phyloP scores from a whole-genome alignment of 805 yeast species.

The Jamesozyma jinghongensis region DNA sequence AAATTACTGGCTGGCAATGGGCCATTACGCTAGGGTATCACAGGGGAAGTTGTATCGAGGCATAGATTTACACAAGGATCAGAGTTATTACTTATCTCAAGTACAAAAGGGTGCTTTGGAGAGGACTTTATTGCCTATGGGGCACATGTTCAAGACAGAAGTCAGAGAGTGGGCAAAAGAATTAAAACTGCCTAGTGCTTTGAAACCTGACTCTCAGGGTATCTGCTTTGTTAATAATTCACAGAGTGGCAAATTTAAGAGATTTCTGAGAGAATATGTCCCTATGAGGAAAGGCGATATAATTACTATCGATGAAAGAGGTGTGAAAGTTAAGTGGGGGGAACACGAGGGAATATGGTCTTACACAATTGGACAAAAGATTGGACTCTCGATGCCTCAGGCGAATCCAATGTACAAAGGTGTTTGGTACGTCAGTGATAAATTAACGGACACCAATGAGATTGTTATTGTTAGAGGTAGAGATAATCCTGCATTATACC shows the following conservation, averaged over 20 bases:
- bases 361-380: constrained; percentile 86
- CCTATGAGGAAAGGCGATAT: constrained; percentile 69
- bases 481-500: constrained; percentile 47
- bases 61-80: constrained; percentile 60
- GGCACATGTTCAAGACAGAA: constrained; percentile 65
- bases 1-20: constrained; percentile 84
- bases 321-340: constrained; percentile 71
- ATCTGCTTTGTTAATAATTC: constrained; percentile 74
- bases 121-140: constrained; percentile 67
- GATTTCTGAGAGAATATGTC: constrained; percentile 67
- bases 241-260: constrained; percentile 54
- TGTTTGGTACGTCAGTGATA: constrained; percentile 78
- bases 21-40: constrained; percentile 49
- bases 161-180: constrained; percentile 59
- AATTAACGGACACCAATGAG: constrained; percentile 54
- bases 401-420: constrained; percentile 70
- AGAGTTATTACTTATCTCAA: constrained; percentile 79
- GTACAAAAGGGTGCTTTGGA: constrained; percentile 33
- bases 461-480: constrained; percentile 69
- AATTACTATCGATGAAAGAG: constrained; percentile 39
- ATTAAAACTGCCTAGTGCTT: constrained; percentile 48
- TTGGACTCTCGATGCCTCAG: constrained; percentile 71
- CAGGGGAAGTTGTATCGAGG: constrained; percentile 46
- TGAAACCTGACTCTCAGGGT: constrained; percentile 92
- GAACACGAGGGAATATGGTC: constrained; percentile 83